Evolutionary conservation across 495 filamentous ascomycete genomes (phyloP).

Genomic region (Bacidia rubella): DNA sequence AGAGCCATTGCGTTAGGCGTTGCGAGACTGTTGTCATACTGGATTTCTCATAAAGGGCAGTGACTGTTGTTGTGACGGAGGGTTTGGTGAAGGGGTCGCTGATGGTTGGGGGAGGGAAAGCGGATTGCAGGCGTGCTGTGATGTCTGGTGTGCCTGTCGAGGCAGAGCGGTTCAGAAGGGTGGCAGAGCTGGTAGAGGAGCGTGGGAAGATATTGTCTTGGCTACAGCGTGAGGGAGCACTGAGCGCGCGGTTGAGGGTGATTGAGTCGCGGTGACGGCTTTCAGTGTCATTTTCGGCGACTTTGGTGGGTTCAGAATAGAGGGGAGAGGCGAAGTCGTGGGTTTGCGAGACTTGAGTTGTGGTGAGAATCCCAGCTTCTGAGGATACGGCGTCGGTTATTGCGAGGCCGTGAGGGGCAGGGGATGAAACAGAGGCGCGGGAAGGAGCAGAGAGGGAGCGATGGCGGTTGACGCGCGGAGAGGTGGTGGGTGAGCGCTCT

Average conservation of each 20-base stretch:
- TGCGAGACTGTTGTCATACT: background rate
- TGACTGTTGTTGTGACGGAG: conserved; percentile 2
- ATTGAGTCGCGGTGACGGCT: background rate
- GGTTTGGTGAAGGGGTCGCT: background rate
- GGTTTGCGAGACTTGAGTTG: background rate
- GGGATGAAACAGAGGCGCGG: background rate
- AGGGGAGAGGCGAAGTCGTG: background rate
- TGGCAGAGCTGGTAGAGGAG: conserved; percentile 13
- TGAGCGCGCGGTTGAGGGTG: background rate
- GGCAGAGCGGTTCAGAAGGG: conserved; percentile 9
- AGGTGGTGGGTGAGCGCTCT: conserved; percentile 11
- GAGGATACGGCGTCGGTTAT: background rate
- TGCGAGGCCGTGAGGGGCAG: background rate
- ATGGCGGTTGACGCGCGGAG: conserved; percentile 4
- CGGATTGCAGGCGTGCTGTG: background rate
- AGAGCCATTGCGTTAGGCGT: conserved; percentile 3
- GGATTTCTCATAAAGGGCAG: conserved; percentile 4
- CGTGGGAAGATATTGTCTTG: background rate
- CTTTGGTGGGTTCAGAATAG: background rate
- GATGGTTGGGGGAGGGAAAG: background rate
- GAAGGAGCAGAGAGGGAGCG: conserved; percentile 1
- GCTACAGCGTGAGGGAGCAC: background rate
- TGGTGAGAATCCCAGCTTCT: conserved; percentile 1
- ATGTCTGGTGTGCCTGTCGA: conserved; percentile 4
- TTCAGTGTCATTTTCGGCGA: background rate